These are phyloP conservation scores for Cordyceps farinosa DNA, from an alignment of 2,329 filamentous ascomycete genomes.

Conservation along the genomic window DNA sequence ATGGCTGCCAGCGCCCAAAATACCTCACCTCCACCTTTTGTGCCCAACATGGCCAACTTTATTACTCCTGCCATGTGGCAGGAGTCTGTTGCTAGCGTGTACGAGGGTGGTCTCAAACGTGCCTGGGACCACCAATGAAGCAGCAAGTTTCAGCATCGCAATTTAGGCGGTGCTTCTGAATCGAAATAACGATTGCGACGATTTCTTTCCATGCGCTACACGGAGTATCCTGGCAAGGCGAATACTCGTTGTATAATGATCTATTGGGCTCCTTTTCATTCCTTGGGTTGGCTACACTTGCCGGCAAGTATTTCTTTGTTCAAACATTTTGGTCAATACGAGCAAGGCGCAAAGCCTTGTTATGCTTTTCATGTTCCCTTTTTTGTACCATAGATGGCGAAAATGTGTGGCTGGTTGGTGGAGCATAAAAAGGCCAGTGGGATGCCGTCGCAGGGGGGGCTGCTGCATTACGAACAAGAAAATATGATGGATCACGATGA, in stretches of 20 bases:
- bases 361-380: neutral
- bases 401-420: constrained; percentile 10
- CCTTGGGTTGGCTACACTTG: neutral
- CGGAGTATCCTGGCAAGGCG: neutral
- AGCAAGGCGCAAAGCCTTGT: neutral
- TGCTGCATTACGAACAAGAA: neutral
- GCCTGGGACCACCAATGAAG: constrained; percentile 48
- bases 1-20: constrained; percentile 45
- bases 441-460: neutral
- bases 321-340: neutral
- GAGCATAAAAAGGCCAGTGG: neutral
- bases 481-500: constrained; percentile 10
- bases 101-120: constrained; percentile 62
- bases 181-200: constrained; percentile 5
- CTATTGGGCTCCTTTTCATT: neutral
- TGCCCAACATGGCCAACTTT: constrained; percentile 51
- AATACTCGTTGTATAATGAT: constrained; percentile 4
- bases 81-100: constrained; percentile 66
- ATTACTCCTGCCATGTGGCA: constrained; percentile 72
- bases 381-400: constrained; percentile 8
- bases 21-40: constrained; percentile 44
- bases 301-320: neutral
- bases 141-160: constrained; percentile 10
- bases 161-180: neutral
- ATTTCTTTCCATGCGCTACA: neutral